Evolutionary conservation across 352 stramenopile genomes (phyloP).

Genomic region (Globisporangium spiculum): DNA sequence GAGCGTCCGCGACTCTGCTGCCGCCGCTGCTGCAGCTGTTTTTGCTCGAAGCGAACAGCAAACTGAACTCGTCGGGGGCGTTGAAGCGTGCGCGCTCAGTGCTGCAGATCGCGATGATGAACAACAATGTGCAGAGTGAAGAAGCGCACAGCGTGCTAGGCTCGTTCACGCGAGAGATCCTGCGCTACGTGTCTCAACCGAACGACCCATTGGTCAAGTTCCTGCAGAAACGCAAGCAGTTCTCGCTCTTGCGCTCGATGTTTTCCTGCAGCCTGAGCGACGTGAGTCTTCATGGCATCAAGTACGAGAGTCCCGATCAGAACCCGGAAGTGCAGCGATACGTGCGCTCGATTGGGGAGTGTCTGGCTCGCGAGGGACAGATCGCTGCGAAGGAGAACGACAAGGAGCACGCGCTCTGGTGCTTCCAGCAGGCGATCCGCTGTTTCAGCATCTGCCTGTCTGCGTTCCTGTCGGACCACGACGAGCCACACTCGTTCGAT

Average conservation of each 20-base stretch:
- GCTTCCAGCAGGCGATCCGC: conserved; percentile 66
- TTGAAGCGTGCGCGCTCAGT: conserved; percentile 61
- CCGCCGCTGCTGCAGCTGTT: conserved; percentile 65
- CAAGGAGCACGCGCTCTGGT: conserved; percentile 45
- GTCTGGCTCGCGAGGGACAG: conserved; percentile 58
- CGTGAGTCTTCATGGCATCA: conserved; percentile 43
- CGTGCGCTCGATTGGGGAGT: conserved; percentile 64
- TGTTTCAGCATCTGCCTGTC: conserved; percentile 75
- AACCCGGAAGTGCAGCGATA: conserved; percentile 39
- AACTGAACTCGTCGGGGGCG: conserved; percentile 37
- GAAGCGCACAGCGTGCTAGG: conserved; percentile 52
- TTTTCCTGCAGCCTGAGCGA: conserved; percentile 63
- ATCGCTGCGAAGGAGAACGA: conserved; percentile 35
- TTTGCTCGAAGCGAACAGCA: conserved; percentile 51
- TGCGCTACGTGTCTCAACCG: conserved; percentile 52
- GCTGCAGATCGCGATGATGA: conserved; percentile 32
- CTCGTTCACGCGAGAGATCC: conserved; percentile 52
- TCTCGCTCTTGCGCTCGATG: conserved; percentile 60
- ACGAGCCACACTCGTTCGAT: conserved; percentile 23
- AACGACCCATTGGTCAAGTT: conserved; percentile 57
- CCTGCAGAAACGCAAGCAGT: conserved; percentile 66
- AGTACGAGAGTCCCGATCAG: conserved; percentile 27
- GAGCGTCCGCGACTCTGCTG: conserved; percentile 50
- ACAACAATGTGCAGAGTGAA: conserved; percentile 44
- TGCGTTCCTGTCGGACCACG: conserved; percentile 45